Evolutionary conservation across 1,284 basidiomycete species (phyloP).

Genomic region (Violaceomyces palustris): DNA sequence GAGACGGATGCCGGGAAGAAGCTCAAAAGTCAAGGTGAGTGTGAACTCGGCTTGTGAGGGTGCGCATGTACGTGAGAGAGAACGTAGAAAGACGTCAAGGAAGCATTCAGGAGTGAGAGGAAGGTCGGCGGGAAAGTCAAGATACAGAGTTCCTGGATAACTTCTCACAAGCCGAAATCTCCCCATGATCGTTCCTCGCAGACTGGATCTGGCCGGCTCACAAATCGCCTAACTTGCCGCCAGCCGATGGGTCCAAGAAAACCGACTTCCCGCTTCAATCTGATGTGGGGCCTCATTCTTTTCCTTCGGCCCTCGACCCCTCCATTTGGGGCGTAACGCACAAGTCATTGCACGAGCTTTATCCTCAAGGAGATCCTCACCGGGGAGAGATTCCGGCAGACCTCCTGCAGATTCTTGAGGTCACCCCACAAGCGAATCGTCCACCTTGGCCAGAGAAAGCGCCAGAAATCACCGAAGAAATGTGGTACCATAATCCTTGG

Average conservation of each 20-base stretch:
- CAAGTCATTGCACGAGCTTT: not conserved
- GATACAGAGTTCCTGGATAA: conserved; percentile 12
- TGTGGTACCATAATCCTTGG: conserved; percentile 28
- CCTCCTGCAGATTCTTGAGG: conserved; percentile 14
- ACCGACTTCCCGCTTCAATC: not conserved
- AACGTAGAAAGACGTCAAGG: too few species aligned
- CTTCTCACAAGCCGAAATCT: not conserved
- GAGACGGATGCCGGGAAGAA: conserved; percentile 26
- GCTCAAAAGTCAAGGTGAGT: conserved; percentile 9
- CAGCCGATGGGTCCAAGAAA: too few species aligned
- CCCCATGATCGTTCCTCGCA: not conserved
- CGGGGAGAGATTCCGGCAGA: conserved; percentile 27
- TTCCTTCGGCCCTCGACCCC: not conserved
- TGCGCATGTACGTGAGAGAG: too few species aligned
- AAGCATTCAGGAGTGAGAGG: too few species aligned
- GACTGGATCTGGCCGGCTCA: too few species aligned
- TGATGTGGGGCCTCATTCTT: not conserved
- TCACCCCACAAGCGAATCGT: conserved; percentile 18
- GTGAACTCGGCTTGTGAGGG: conserved; percentile 7
- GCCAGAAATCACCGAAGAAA: conserved; percentile 15
- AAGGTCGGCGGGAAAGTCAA: too few species aligned
- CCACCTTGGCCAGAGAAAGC: conserved; percentile 24
- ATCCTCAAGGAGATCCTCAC: conserved; percentile 34
- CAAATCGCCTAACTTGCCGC: too few species aligned
- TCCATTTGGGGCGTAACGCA: not conserved